A percentile compares a stretch with the other conserved stretches of the same genome.
Conservation (phyloP, 768 basidiomycete species). For the Amanita molliuscula region DNA sequence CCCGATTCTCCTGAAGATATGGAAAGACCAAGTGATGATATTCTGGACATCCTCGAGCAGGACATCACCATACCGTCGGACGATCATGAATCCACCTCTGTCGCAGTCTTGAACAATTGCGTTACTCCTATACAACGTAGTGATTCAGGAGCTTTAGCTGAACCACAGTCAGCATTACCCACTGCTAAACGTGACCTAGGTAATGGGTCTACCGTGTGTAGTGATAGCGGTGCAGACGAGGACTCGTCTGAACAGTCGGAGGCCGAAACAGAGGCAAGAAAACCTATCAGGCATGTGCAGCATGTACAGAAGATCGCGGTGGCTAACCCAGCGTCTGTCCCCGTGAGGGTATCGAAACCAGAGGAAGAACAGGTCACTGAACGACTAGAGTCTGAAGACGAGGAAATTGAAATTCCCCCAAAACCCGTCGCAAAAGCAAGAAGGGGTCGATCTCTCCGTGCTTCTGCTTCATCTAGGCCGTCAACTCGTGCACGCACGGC, state of each 20-base stretch:
- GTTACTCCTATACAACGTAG: neutral
- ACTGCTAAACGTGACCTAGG: neutral
- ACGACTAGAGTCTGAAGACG: neutral
- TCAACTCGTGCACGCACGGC: neutral
- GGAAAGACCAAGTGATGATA: constrained; percentile 1
- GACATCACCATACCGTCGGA: constrained; percentile 3
- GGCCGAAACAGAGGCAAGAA: neutral
- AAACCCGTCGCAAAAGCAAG: neutral
- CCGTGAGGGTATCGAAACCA: neutral
- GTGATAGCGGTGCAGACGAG: neutral
- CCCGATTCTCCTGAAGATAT: neutral
- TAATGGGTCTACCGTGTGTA: neutral
- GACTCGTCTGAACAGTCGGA: neutral
- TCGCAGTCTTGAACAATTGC: too few species aligned
- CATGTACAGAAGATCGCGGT: neutral
- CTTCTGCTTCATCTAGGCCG: neutral
- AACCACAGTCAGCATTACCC: neutral
- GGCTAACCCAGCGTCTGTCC: too few species aligned
- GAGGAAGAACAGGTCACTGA: neutral
- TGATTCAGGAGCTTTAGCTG: neutral
- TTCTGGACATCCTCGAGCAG: constrained; percentile 1
- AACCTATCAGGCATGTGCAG: neutral
- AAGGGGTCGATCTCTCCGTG: neutral
- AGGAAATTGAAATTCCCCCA: neutral
- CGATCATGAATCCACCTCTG: neutral